Evolutionary conservation across 2,329 filamentous ascomycete genomes (phyloP).

Genomic region (Colletotrichum euphorbiae): DNA sequence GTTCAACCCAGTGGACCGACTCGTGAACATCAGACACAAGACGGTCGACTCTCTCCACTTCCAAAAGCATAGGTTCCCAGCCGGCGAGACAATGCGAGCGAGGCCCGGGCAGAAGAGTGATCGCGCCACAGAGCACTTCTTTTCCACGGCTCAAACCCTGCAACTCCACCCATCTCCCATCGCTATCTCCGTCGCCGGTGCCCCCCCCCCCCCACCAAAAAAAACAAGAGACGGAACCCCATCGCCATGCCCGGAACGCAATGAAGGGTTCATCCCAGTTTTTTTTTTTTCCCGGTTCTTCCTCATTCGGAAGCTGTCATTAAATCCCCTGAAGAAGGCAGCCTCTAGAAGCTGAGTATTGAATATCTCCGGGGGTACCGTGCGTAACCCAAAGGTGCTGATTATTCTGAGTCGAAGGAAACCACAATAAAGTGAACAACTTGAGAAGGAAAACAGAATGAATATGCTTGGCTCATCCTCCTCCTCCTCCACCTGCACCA

Average conservation of each 20-base stretch:
- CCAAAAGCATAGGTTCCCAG: too few species aligned
- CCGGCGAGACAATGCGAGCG: too few species aligned
- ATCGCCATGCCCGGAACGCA: background rate
- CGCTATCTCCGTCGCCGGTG: background rate
- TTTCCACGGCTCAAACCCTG: too few species aligned
- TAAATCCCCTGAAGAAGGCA: background rate
- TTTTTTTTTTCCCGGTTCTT: too few species aligned
- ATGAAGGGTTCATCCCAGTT: slow-evolving; percentile 7
- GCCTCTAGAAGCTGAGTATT: background rate
- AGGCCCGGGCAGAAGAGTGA: too few species aligned
- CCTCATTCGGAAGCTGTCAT: background rate
- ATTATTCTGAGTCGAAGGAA: too few species aligned
- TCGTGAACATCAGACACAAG: background rate
- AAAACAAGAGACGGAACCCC: background rate
- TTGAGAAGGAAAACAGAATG: background rate
- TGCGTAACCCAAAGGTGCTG: too few species aligned
- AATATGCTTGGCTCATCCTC: background rate
- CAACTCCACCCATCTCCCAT: background rate
- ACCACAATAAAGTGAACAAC: too few species aligned
- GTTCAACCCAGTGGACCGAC: background rate
- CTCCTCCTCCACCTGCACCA: slow-evolving; percentile 16
- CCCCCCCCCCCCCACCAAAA: too few species aligned
- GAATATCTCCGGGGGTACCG: too few species aligned
- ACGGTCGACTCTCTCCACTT: background rate
- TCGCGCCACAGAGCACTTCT: too few species aligned